These are phyloP conservation scores for Echeveria elegans DNA, from an alignment of 164 flowering plant species.

Conservation along the genomic window DNA sequence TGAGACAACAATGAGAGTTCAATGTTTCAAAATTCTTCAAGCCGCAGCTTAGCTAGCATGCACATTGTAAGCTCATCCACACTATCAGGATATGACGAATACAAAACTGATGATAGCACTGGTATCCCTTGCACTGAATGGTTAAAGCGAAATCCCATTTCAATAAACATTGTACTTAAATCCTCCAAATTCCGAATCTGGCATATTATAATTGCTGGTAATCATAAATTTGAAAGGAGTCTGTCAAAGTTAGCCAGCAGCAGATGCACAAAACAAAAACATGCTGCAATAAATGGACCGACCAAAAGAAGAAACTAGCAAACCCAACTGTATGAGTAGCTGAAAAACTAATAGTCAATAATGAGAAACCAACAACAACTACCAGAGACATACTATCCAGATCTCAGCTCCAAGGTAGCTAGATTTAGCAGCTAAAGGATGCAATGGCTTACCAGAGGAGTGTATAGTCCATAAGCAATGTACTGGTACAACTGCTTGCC, in stretches of 20 bases:
- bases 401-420: slow-evolving; percentile 19
- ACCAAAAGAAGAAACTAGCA: background rate
- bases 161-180: background rate
- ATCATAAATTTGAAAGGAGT: background rate
- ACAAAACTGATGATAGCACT: background rate
- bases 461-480: slow-evolving; percentile 77
- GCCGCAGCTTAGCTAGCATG: background rate
- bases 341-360: slow-evolving; percentile 8
- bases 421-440: slow-evolving; percentile 6
- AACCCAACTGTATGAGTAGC: background rate
- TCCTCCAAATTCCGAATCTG: slow-evolving; percentile 1
- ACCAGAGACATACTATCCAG: slow-evolving; percentile 19
- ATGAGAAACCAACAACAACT: background rate
- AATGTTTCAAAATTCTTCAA: background rate
- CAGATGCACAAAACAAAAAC: background rate
- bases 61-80: background rate
- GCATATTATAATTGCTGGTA: background rate
- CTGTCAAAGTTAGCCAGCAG: background rate
- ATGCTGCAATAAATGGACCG: background rate
- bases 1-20: slow-evolving; percentile 24
- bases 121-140: background rate
- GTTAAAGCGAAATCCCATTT: too few relatives aligned
- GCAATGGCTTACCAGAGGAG: slow-evolving; percentile 73
- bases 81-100: background rate
- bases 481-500: slow-evolving; percentile 76